phyloP scores from a whole-genome alignment of 1,284 basidiomycete species.

The Cryptococcus sp. region DNA sequence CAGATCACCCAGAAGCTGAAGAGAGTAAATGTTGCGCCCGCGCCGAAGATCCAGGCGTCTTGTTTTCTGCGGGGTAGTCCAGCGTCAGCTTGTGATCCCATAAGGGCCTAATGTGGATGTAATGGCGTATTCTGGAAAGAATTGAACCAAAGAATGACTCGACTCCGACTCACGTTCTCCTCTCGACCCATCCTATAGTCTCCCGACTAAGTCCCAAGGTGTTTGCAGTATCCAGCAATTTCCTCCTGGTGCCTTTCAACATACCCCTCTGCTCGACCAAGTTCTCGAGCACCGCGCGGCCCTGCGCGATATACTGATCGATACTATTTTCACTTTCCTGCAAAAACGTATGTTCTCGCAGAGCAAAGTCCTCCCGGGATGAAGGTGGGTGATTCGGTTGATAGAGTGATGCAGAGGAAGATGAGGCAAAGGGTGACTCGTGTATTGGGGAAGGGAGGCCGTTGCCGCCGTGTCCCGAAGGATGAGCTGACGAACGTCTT shows the following conservation, averaged over 20 bases:
- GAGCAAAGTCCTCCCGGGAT: slow-evolving; percentile 68
- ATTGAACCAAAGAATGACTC: background rate
- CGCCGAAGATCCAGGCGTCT: slow-evolving; percentile 88
- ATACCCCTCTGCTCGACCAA: slow-evolving; percentile 86
- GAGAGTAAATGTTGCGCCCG: slow-evolving; percentile 80
- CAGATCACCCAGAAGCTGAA: slow-evolving; percentile 88
- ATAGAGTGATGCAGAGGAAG: background rate
- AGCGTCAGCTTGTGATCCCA: background rate
- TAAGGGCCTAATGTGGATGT: background rate
- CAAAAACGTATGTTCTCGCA: slow-evolving; percentile 83
- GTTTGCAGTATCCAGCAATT: slow-evolving; percentile 83
- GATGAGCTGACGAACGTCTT: slow-evolving; percentile 20
- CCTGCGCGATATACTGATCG: slow-evolving; percentile 88
- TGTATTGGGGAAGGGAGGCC: slow-evolving; percentile 56
- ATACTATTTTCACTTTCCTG: slow-evolving; percentile 75
- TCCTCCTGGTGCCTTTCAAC: slow-evolving; percentile 83
- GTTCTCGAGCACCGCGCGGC: slow-evolving; percentile 83
- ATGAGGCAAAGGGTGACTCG: slow-evolving; percentile 42
- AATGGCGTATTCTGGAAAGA: background rate
- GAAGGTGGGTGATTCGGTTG: slow-evolving; percentile 54
- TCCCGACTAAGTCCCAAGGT: slow-evolving; percentile 86
- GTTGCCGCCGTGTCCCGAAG: slow-evolving; percentile 46
- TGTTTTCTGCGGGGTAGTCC: slow-evolving; percentile 64
- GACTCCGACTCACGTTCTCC: slow-evolving; percentile 71
- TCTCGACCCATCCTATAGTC: slow-evolving; percentile 93